Base-by-base conservation (phyloP, 2,329 filamentous ascomycete species). In the Neonectria sp. region DNA sequence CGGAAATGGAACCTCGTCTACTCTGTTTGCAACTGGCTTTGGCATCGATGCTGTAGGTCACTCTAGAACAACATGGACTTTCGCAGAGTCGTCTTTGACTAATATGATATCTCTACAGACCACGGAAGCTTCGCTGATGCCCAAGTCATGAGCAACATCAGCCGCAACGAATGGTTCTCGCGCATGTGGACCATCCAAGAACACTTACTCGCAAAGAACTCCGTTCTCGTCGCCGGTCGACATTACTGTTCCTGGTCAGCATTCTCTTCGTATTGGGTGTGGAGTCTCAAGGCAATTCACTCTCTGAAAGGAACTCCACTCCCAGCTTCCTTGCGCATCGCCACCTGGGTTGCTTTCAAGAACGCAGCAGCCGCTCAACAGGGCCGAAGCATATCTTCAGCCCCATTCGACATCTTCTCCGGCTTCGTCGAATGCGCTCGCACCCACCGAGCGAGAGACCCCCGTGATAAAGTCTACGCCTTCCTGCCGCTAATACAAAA, bases 101-200 rank as follows among this genome's bases (percentile, higher is more conserved):
- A 17, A 65, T 4, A 4, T 9, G 24, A 27, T 15, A 4, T 6
- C 2, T 24, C 31, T 17, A 17, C 11, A 71, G 69, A 63, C 31
- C 58, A 24, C 2, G 29, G 49, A 21, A 69, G 65, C 48, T 48
- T 46, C 4, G 53, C 59, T 17, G 69, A 71, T 45, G 68, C 60
- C 13, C 24, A 61, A 48, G 61, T 68, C 9, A 70, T 71, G 60
- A 57, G 40, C 15, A n/a, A 29, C 27, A 59, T 71, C 56, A 67
- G 64, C 31, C 40, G 67, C 6, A 68, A 70, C 6, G 67, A 71
- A 59, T 72, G 67, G 70, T 72, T 72, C 43, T 59, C 65, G 15
- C 69, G 64, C 5, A 68, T 72, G 33, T 73, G 72, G 72, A 73
- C 71, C 11, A 62, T 73, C 7, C 59, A 73, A 24, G 71, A 71